Evolutionary conservation across 805 yeast genomes (phyloP).

Genomic region (Candida fluviatilis): DNA sequence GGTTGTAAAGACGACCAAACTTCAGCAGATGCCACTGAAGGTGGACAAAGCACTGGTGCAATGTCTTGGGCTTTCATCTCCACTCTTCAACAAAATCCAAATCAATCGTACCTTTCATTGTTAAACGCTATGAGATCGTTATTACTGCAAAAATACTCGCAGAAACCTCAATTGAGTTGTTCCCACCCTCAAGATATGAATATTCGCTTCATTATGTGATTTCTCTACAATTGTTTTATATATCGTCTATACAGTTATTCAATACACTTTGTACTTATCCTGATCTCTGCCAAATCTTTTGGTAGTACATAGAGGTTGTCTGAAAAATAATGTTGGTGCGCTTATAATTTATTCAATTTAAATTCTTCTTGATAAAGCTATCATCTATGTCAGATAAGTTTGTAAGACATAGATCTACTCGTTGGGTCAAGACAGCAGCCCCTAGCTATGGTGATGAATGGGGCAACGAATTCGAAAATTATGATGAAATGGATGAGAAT

Average conservation of each 20-base stretch:
- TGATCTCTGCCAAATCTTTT: too few relatives aligned
- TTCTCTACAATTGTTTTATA: neutral
- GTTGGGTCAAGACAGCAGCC: constrained; percentile 41
- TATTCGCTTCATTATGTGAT: constrained; percentile 28
- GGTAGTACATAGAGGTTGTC: neutral
- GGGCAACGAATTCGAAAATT: constrained; percentile 31
- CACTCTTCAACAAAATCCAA: constrained; percentile 22
- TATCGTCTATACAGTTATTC: neutral
- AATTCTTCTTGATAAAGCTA: neutral
- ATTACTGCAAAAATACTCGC: constrained; percentile 28
- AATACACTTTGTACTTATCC: neutral
- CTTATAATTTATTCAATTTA: neutral
- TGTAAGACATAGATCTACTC: constrained; percentile 39
- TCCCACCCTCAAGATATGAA: constrained; percentile 39
- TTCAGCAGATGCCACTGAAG: constrained; percentile 34
- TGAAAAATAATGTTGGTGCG: neutral
- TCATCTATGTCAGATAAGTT: constrained; percentile 29
- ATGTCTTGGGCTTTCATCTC: constrained; percentile 37
- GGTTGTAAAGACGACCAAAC: constrained; percentile 42
- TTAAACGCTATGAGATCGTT: constrained; percentile 34
- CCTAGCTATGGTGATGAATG: constrained; percentile 42
- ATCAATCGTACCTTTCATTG: constrained; percentile 32
- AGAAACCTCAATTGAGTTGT: constrained; percentile 37
- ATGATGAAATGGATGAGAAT: neutral
- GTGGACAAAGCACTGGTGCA: constrained; percentile 36